These are phyloP conservation scores for Pythium oligandrum DNA, from an alignment of 352 stramenopile species.

Conservation along the genomic window DNA sequence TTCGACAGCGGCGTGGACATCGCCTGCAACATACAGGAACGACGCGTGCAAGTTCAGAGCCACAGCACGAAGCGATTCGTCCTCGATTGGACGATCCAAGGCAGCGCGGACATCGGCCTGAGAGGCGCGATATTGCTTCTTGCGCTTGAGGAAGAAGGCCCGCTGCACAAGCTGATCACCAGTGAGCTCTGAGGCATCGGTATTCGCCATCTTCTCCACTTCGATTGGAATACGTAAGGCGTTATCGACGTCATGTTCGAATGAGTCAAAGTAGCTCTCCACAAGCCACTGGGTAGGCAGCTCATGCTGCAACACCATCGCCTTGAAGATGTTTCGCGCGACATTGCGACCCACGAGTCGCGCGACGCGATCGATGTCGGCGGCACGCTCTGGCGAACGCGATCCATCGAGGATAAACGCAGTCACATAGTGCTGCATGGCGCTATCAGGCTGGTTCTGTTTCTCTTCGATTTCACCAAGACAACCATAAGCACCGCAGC, in stretches of 20 bases:
- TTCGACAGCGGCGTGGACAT: conserved; percentile 67
- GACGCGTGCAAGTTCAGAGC: conserved; percentile 76
- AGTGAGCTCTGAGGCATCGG: conserved; percentile 38
- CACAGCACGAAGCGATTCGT: conserved; percentile 37
- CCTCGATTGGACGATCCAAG: conserved; percentile 33
- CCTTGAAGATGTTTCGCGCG: conserved; percentile 62
- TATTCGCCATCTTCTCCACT: conserved; percentile 45
- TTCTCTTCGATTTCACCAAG: conserved; percentile 65
- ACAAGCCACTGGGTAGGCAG: conserved; percentile 75
- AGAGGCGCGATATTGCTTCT: conserved; percentile 39
- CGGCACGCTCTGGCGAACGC: conserved; percentile 56
- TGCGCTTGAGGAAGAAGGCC: conserved; percentile 66
- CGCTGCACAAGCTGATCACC: conserved; percentile 50
- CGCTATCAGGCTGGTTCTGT: conserved; percentile 32
- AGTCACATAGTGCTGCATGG: conserved; percentile 82
- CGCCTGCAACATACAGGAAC: conserved; percentile 74
- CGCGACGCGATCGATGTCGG: conserved; percentile 70
- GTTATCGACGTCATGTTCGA: conserved; percentile 74
- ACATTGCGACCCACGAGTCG: conserved; percentile 55
- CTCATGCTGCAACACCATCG: conserved; percentile 70
- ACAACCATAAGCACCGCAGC: conserved; percentile 60
- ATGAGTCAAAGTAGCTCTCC: conserved; percentile 83
- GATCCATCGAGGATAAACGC: conserved; percentile 81
- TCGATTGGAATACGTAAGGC: conserved; percentile 49
- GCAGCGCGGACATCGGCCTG: conserved; percentile 42